Evolutionary conservation across 441 rosid genomes (phyloP).

Genomic region (Erodium texanum): DNA sequence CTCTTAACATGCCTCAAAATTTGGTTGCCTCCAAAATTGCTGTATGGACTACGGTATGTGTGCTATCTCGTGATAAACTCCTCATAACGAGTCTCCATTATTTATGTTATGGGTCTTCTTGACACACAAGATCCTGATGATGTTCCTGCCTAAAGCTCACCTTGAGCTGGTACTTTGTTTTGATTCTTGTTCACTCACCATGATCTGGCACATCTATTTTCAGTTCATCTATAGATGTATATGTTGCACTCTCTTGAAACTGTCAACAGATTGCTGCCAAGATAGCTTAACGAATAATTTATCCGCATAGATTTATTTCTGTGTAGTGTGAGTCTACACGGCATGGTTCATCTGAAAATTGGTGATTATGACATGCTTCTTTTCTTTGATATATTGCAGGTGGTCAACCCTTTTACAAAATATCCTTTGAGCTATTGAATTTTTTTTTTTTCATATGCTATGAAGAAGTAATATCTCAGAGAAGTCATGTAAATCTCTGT

Average conservation of each 20-base stretch:
- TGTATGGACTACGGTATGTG: constrained; percentile 72
- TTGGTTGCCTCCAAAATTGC: constrained; percentile 83
- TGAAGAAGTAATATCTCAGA: not conserved
- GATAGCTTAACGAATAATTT: not conserved
- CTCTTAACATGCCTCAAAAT: constrained; percentile 78
- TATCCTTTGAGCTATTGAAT: constrained; percentile 41
- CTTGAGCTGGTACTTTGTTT: not conserved
- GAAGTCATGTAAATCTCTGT: not conserved
- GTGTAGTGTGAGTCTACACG: not conserved
- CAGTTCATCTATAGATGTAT: not conserved
- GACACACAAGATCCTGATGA: not conserved
- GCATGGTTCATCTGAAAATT: not conserved
- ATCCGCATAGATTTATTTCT: not conserved
- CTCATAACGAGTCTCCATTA: not conserved
- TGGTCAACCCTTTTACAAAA: constrained; percentile 89
- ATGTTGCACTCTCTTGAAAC: not conserved
- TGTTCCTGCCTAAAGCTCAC: not conserved
- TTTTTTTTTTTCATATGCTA: no score
- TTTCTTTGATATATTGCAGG: constrained; percentile 41
- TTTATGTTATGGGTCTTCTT: not conserved
- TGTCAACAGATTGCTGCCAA: not conserved
- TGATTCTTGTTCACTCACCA: not conserved
- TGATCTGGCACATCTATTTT: not conserved
- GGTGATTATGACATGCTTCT: not conserved
- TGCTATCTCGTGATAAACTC: not conserved